Percentiles rank a stretch among this genome's conserved stretches.
Evolutionary conservation across 2,329 filamentous ascomycete species (phyloP).

Genomic region (Arthroderma sp.): DNA sequence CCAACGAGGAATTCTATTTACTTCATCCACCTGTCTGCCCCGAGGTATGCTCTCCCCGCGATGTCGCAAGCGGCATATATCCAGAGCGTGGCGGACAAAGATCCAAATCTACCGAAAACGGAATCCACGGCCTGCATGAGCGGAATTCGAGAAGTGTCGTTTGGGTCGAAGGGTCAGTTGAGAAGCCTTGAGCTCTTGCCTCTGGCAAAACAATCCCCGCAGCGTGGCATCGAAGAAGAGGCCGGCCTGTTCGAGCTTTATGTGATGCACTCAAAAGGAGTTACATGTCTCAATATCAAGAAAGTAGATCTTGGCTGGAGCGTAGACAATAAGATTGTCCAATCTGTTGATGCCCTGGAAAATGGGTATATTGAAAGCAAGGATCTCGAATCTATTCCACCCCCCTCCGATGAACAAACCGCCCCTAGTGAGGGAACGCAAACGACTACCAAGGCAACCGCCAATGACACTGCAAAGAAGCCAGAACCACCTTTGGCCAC

Average conservation of each 20-base stretch:
- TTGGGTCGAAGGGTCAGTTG: conserved; percentile 71
- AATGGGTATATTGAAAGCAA: conserved; percentile 62
- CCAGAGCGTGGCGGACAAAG: conserved; percentile 59
- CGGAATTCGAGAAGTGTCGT: conserved; percentile 88
- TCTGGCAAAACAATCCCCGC: conserved; percentile 40
- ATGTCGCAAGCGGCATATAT: conserved; percentile 85
- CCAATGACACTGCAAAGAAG: conserved; percentile 29
- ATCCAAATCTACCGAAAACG: conserved; percentile 62
- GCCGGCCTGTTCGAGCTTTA: conserved; percentile 80
- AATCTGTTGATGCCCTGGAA: conserved; percentile 61
- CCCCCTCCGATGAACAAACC: conserved; percentile 29
- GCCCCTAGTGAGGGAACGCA: conserved; percentile 30
- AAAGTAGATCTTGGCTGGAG: conserved; percentile 87
- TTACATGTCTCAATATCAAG: conserved; percentile 77
- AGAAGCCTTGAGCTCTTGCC: conserved; percentile 82
- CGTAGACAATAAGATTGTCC: conserved; percentile 73
- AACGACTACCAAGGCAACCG: conserved; percentile 30
- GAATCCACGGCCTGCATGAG: conserved; percentile 96
- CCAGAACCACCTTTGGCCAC: conserved; percentile 21
- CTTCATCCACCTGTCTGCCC: conserved; percentile 88
- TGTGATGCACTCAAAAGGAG: conserved; percentile 91
- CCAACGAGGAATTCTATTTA: conserved; percentile 96
- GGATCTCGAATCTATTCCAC: conserved; percentile 46
- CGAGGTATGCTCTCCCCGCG: conserved; percentile 69
- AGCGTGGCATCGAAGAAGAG: conserved; percentile 49